Base-by-base conservation (phyloP, 2,329 filamentous ascomycete genomes). In the Epichloe scottii region DNA sequence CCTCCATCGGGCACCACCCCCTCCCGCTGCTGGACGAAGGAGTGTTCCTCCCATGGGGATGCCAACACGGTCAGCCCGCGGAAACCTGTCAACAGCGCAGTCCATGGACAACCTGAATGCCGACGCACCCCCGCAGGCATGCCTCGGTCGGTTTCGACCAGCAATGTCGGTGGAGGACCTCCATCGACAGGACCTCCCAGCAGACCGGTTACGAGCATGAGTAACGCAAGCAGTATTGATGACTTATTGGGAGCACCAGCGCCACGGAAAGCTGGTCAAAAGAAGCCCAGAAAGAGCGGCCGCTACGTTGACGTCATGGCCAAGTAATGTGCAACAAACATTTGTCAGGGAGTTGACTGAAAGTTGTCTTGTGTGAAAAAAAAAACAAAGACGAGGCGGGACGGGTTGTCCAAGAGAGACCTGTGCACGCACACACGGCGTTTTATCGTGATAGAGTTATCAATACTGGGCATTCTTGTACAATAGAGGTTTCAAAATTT, bases 301-400 rank as follows among this genome's bases (percentile, higher is more conserved):
- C 76, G 90, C 30, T 98, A 98, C 73, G 84, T 98, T 33, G 93
- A 98, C 76, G 89, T 98, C 54, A 96, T 97, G 89, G 86, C 85
- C 10, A 84, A 87, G 62, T 77, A 68, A 43, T 15, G 15, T 30
- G 26, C 3, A 30, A 1, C 10, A 30, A 30, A 30, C 8, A 30
- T 30, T 30, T 10, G 26, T 10, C 26, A 30, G 26, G 26, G 8
- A 10, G 26, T 10, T 30, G 26, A 4, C 26, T 10, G 26, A 8
- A 30, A 30, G 26, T 30, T 30, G 8, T 30, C 26, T 30, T 30
- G 26, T 10, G 26, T 30, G 26, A 39, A 47, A n/a, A 8, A 34
- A 12, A 23, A 21, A 33, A 33, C 46, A 37, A 19, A 50, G 38
- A 37, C 6, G 49, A 33, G 30, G 4, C 30, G 17, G 19, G 21